Conservation (phyloP, 805 yeast genomes). For the Starmera quercuum region DNA sequence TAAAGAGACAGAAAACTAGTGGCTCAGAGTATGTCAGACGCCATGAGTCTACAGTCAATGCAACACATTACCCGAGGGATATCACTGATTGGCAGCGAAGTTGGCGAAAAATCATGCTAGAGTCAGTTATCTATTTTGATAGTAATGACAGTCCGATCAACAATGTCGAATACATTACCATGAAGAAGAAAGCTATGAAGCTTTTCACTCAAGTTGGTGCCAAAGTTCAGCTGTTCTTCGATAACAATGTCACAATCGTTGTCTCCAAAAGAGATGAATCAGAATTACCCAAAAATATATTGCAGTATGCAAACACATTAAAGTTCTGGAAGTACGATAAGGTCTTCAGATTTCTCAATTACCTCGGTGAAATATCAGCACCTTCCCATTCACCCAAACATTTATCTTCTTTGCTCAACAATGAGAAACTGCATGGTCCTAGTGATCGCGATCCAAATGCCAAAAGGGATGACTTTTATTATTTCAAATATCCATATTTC, state of each 20-base stretch:
- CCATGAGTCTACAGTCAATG: not conserved
- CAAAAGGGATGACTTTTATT: conserved; percentile 74
- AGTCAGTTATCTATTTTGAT: conserved; percentile 52
- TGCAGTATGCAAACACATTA: conserved; percentile 57
- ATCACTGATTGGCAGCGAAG: conserved; percentile 49
- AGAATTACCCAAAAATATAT: conserved; percentile 44
- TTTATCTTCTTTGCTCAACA: conserved; percentile 60
- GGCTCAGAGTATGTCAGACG: not conserved
- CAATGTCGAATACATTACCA: conserved; percentile 17
- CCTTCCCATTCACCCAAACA: conserved; percentile 22
- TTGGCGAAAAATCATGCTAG: conserved; percentile 53
- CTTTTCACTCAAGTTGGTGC: conserved; percentile 38
- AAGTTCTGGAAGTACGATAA: conserved; percentile 89
- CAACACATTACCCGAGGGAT: conserved; percentile 21
- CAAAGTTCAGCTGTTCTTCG: conserved; percentile 50
- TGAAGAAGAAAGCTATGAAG: conserved; percentile 23
- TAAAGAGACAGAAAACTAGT: conserved; percentile 15
- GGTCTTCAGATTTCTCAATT: conserved; percentile 67
- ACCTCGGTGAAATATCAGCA: conserved; percentile 38
- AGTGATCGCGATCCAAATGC: conserved; percentile 85
- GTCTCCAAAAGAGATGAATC: conserved; percentile 54
- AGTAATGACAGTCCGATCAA: conserved; percentile 24
- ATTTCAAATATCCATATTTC: conserved; percentile 67
- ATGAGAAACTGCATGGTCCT: conserved; percentile 82
- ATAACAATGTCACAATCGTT: conserved; percentile 59